phyloP scores from a whole-genome alignment of 2,329 filamentous ascomycete species.

The Chrysoporthe puriensis region DNA sequence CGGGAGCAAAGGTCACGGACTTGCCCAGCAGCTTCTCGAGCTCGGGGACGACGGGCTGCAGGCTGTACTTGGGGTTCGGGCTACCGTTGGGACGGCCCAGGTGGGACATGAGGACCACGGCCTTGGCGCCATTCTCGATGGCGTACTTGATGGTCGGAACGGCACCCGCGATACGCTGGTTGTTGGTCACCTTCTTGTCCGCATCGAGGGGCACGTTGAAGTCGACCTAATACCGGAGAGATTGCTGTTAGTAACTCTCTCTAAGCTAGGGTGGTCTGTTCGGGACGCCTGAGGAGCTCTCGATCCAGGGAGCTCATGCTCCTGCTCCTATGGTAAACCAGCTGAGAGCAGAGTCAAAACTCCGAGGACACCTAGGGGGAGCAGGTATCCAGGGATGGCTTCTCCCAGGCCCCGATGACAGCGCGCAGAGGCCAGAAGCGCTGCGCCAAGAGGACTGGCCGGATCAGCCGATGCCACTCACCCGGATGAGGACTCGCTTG shows the following conservation, averaged over 20 bases:
- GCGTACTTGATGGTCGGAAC: slow-evolving; percentile 95
- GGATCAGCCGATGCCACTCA: slow-evolving; percentile 52
- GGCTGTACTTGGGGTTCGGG: slow-evolving; percentile 88
- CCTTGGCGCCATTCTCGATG: slow-evolving; percentile 85
- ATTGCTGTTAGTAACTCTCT: slow-evolving; percentile 30
- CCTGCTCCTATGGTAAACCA: background rate
- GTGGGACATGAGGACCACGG: slow-evolving; percentile 97
- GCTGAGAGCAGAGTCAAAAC: background rate
- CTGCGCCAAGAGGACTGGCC: background rate
- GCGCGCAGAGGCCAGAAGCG: background rate
- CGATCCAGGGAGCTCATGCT: background rate
- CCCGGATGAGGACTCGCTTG: slow-evolving; percentile 97
- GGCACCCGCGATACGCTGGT: slow-evolving; percentile 96
- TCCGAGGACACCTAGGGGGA: background rate
- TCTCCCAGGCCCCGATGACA: background rate
- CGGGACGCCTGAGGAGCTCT: background rate
- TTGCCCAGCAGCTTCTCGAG: slow-evolving; percentile 86
- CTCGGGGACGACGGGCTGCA: slow-evolving; percentile 88
- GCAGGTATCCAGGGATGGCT: background rate
- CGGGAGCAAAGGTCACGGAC: slow-evolving; percentile 84
- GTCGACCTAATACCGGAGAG: slow-evolving; percentile 71
- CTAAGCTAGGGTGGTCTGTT: background rate
- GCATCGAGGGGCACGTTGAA: slow-evolving; percentile 98
- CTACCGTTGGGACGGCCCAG: slow-evolving; percentile 94
- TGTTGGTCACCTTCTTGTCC: slow-evolving; percentile 95